Evolutionary conservation across 495 filamentous ascomycete genomes (phyloP).

Genomic region (Amorphotheca resinae): DNA sequence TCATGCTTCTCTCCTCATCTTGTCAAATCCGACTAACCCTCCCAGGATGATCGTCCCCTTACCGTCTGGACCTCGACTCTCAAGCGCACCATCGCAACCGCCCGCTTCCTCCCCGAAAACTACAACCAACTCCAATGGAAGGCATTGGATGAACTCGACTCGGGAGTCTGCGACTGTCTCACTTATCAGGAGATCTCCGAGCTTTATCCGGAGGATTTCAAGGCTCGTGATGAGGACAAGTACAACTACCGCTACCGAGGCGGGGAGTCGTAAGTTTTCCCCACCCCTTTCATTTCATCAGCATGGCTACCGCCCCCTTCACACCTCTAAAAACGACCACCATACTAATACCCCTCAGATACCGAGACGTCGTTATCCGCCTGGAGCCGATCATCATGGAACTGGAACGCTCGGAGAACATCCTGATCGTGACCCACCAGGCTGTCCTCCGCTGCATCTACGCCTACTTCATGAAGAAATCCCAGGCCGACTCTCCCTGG

Average conservation of each 20-base stretch:
- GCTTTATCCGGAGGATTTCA: constrained; percentile 85
- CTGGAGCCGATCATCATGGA: constrained; percentile 99
- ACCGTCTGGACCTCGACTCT: constrained; percentile 97
- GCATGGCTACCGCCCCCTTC: not conserved
- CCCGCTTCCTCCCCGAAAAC: constrained; percentile 58
- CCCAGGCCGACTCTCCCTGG: constrained; percentile 90
- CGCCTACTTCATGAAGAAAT: constrained; percentile 94
- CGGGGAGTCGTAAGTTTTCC: constrained; percentile 52
- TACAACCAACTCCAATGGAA: constrained; percentile 97
- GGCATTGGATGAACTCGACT: constrained; percentile 92
- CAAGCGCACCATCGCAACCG: constrained; percentile 83
- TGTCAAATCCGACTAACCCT: constrained; percentile 4
- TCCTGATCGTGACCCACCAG: constrained; percentile 96
- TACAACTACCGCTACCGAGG: constrained; percentile 98
- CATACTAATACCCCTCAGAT: constrained; percentile 30
- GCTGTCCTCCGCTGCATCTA: constrained; percentile 95
- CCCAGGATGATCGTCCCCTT: constrained; percentile 51
- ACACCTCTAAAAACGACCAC: not conserved
- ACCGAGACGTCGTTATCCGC: constrained; percentile 94
- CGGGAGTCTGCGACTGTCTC: constrained; percentile 89
- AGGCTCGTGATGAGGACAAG: constrained; percentile 90
- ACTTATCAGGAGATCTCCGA: constrained; percentile 88
- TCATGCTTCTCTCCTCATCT: not conserved
- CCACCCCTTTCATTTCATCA: not conserved
- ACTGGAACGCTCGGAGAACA: constrained; percentile 86